Evolutionary conservation across 1,139 yeast genomes (phyloP).

Genomic region (Taiozyma sp.): DNA sequence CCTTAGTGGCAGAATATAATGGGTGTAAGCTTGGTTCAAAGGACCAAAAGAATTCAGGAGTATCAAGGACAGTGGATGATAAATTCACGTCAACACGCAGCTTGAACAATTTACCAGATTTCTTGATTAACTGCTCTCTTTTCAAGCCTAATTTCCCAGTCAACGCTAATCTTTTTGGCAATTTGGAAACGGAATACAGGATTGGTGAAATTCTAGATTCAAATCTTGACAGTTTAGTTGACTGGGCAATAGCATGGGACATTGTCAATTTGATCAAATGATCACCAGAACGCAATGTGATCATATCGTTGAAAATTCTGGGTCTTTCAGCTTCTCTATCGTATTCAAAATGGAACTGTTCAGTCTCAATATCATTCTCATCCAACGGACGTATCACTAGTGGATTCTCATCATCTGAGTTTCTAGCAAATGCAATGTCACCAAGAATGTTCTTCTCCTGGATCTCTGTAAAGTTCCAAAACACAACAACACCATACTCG

Average conservation of each 20-base stretch:
- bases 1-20: constrained; percentile 81
- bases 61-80: constrained; percentile 85
- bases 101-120: constrained; percentile 87
- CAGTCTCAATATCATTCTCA: constrained; percentile 92
- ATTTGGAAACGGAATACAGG: constrained; percentile 76
- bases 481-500: constrained; percentile 90
- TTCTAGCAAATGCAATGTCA: constrained; percentile 77
- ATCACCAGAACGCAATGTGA: constrained; percentile 85
- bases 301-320: constrained; percentile 89
- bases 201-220: constrained; percentile 88
- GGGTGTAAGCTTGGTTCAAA: constrained; percentile 95
- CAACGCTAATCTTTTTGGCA: constrained; percentile 85
- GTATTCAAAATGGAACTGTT: constrained; percentile 91
- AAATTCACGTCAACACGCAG: constrained; percentile 89
- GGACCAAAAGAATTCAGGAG: constrained; percentile 97
- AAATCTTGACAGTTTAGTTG: constrained; percentile 84
- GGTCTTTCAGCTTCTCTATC: constrained; percentile 80
- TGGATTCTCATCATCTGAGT: constrained; percentile 30
- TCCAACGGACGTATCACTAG: constrained; percentile 71
- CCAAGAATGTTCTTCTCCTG: constrained; percentile 94
- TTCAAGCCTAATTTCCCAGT: constrained; percentile 83
- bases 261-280: constrained; percentile 88
- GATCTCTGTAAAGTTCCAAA: constrained; percentile 91
- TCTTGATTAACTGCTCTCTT: constrained; percentile 74
- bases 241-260: constrained; percentile 97